phyloP scores from a whole-genome alignment of 495 filamentous ascomycete species.

The Aspergillus heteromorphus region DNA sequence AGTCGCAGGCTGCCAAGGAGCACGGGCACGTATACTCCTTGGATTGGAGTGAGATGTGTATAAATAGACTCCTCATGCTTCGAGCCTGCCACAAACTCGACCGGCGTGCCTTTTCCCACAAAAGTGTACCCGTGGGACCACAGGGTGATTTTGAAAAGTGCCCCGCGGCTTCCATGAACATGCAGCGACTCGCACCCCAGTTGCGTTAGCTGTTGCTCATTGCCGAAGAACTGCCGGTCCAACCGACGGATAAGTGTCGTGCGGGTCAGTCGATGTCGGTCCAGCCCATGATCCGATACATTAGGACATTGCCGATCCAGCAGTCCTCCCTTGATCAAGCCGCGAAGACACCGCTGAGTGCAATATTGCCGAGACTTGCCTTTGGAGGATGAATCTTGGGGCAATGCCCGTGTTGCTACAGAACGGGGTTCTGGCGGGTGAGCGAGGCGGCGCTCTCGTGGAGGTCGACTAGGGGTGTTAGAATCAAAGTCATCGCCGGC shows the following conservation, averaged over 20 bases:
- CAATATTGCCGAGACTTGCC: slow-evolving; percentile 34
- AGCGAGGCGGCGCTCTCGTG: not conserved
- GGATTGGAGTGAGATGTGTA: slow-evolving; percentile 23
- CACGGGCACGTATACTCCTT: slow-evolving; percentile 31
- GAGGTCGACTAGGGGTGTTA: slow-evolving; percentile 9
- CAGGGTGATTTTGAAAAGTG: slow-evolving; percentile 40
- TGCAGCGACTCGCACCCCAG: slow-evolving; percentile 37
- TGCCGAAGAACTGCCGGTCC: slow-evolving; percentile 17
- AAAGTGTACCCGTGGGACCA: slow-evolving; percentile 45
- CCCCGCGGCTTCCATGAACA: slow-evolving; percentile 29
- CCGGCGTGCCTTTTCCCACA: slow-evolving; percentile 37
- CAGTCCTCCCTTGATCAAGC: slow-evolving; percentile 24
- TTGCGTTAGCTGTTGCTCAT: slow-evolving; percentile 13
- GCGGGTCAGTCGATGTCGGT: slow-evolving; percentile 8
- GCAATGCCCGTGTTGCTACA: not conserved
- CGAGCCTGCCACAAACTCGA: slow-evolving; percentile 19
- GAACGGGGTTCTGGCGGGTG: not conserved
- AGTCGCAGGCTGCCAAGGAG: slow-evolving; percentile 30
- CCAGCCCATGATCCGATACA: slow-evolving; percentile 19
- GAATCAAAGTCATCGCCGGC: slow-evolving; percentile 8
- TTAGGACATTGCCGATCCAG: slow-evolving; percentile 40
- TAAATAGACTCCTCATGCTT: slow-evolving; percentile 31
- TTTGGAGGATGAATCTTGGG: slow-evolving; percentile 13
- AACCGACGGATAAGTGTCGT: slow-evolving; percentile 6
- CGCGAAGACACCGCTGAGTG: slow-evolving; percentile 38